Evolutionary conservation across 108 stramenopile genomes (phyloP).

Genomic region (Cyclotella distinguenda): DNA sequence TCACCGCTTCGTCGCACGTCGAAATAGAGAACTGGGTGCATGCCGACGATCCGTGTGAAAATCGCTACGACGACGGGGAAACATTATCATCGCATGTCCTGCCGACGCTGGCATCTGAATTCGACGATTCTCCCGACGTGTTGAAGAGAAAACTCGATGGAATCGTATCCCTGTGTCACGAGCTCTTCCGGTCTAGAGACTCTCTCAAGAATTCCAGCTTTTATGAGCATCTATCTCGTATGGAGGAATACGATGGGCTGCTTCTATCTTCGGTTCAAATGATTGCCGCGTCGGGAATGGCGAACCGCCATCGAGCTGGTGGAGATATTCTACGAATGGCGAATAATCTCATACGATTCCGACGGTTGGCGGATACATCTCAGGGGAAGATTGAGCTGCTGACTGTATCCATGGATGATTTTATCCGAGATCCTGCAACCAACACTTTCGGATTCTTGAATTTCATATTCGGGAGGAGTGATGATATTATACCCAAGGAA

Average conservation of each 20-base stretch:
- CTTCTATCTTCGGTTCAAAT: constrained; percentile 29
- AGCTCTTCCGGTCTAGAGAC: constrained; percentile 4
- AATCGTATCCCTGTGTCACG: constrained; percentile 11
- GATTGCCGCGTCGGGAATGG: constrained; percentile 14
- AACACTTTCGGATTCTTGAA: constrained; percentile 28
- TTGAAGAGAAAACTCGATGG: constrained; percentile 5
- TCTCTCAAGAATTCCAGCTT: constrained; percentile 10
- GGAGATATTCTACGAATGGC: constrained; percentile 25
- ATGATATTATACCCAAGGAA: constrained; percentile 16
- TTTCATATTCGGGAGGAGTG: constrained; percentile 30
- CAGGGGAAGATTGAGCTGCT: constrained; percentile 10
- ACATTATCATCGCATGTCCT: constrained; percentile 23
- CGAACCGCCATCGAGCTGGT: constrained; percentile 14
- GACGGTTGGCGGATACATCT: not conserved
- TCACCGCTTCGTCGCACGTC: no score
- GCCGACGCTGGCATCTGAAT: constrained; percentile 14
- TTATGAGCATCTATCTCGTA: constrained; percentile 19
- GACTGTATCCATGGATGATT: constrained; percentile 29
- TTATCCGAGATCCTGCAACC: constrained; percentile 10
- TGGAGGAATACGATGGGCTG: constrained; percentile 16
- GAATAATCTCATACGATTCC: constrained; percentile 27
- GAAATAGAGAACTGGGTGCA: constrained; percentile 42
- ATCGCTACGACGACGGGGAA: constrained; percentile 10
- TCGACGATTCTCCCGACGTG: not conserved
- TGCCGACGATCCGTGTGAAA: constrained; percentile 29